Conservation (phyloP, 2,329 filamentous ascomycete genomes). For the Scytalidium sp. region DNA sequence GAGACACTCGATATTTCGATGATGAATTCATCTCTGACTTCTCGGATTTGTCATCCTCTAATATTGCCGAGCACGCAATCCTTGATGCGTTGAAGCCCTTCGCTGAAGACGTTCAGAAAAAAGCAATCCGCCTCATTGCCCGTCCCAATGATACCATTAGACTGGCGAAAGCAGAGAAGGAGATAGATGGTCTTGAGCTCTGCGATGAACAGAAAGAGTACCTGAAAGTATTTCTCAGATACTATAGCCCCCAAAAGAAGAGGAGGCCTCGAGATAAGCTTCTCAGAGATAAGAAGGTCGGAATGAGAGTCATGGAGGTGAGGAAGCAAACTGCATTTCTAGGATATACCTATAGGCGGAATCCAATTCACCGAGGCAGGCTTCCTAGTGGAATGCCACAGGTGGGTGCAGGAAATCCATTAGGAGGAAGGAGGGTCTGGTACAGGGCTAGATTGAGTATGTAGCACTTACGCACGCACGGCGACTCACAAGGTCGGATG, state of each 20-base stretch:
- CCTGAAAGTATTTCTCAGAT: constrained; percentile 27
- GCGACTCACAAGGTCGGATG: too few relatives aligned
- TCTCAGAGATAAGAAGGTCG: constrained; percentile 68
- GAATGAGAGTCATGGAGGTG: constrained; percentile 69
- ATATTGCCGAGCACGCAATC: constrained; percentile 22
- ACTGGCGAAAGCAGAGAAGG: constrained; percentile 26
- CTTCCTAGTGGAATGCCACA: constrained; percentile 6
- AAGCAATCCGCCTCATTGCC: constrained; percentile 26
- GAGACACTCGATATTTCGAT: constrained; percentile 89
- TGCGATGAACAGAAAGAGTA: constrained; percentile 30
- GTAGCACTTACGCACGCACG: too few relatives aligned
- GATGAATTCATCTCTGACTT: constrained; percentile 69
- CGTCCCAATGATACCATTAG: constrained; percentile 25
- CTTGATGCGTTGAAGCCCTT: constrained; percentile 27
- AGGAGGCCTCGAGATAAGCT: constrained; percentile 84
- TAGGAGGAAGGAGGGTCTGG: constrained; percentile 20
- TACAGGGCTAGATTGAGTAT: constrained; percentile 27
- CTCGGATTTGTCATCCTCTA: constrained; percentile 39
- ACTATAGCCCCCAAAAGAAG: constrained; percentile 54
- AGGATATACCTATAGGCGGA: constrained; percentile 72
- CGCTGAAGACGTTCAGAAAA: constrained; percentile 29
- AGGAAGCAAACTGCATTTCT: constrained; percentile 82
- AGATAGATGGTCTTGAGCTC: constrained; percentile 28
- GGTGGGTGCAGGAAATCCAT: constrained; percentile 3
- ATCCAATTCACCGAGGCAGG: constrained; percentile 6